These are phyloP conservation scores for Prillingera fragicola DNA, from an alignment of 1,284 basidiomycete species.

Conservation along the genomic window DNA sequence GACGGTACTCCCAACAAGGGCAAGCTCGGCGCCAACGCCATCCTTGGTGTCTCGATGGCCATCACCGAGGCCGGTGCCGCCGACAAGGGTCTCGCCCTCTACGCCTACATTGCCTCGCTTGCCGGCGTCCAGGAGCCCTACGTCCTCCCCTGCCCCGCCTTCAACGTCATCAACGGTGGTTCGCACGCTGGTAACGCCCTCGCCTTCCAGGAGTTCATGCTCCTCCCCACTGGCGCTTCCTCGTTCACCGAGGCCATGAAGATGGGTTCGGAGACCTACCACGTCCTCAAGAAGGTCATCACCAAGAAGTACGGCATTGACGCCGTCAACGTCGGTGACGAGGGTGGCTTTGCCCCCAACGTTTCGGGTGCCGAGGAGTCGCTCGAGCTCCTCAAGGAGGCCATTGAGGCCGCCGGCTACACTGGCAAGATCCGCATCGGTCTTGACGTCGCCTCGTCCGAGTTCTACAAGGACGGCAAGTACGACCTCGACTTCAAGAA, in stretches of 20 bases:
- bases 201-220: conserved; percentile 99
- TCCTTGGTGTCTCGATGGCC: conserved; percentile 97
- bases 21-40: conserved; percentile 98
- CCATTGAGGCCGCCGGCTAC: conserved; percentile 96
- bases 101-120: conserved; percentile 92
- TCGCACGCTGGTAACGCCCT: conserved; percentile 99
- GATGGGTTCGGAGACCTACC: conserved; percentile 97
- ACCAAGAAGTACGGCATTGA: conserved; percentile 99
- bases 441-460: conserved; percentile 97
- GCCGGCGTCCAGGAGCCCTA: conserved; percentile 91
- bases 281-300: conserved; percentile 99
- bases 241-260: conserved; percentile 97
- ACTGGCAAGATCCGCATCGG: conserved; percentile 98
- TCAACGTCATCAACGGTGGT: conserved; percentile 99
- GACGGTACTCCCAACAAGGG: conserved; percentile 98
- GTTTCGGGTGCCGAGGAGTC: conserved; percentile 95
- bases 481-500: conserved; percentile 98
- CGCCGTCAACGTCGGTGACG: conserved; percentile 98
- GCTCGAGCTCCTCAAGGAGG: conserved; percentile 89
- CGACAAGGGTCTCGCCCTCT: conserved; percentile 89
- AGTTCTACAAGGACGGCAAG: conserved; percentile 99
- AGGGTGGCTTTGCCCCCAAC: conserved; percentile 99
- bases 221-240: conserved; percentile 86
- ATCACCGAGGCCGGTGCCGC: conserved; percentile 88
- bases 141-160: conserved; percentile 82